A percentile compares a stretch with the other conserved stretches of the same genome.
Evolutionary conservation across 495 filamentous ascomycete genomes (phyloP).

Genomic region (Sphaerosporella brunnea): DNA sequence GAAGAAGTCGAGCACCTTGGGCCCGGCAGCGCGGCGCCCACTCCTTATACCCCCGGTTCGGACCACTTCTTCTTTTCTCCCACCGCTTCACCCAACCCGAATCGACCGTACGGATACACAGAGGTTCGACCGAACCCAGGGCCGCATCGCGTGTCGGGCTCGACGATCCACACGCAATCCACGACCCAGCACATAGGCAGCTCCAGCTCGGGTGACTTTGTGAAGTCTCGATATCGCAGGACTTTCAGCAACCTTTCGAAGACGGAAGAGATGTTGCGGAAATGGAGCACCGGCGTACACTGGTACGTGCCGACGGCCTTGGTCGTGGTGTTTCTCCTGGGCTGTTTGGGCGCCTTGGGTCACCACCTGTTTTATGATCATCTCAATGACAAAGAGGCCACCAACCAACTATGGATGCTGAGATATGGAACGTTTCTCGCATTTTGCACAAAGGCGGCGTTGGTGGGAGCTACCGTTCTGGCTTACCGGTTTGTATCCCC

Average conservation of each 20-base stretch:
- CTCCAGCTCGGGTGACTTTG: background rate
- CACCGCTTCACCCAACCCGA: background rate
- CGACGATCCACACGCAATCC: background rate
- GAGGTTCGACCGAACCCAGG: background rate
- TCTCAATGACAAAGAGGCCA: slow-evolving; percentile 26
- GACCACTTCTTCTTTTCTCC: background rate
- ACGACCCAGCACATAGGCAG: background rate
- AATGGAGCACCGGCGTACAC: slow-evolving; percentile 28
- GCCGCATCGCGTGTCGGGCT: background rate
- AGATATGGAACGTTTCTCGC: slow-evolving; percentile 29
- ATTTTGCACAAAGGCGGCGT: slow-evolving; percentile 28
- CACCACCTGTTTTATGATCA: slow-evolving; percentile 29
- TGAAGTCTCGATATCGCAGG: background rate
- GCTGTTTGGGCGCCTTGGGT: slow-evolving; percentile 25
- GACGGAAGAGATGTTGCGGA: slow-evolving; percentile 11
- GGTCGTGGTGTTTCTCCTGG: slow-evolving; percentile 24
- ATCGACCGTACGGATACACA: background rate
- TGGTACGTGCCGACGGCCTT: slow-evolving; percentile 28
- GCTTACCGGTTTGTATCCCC: slow-evolving; percentile 22
- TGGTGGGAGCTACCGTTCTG: slow-evolving; percentile 28
- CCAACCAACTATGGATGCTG: slow-evolving; percentile 27
- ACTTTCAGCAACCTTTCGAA: background rate
- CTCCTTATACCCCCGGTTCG: background rate
- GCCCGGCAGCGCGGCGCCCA: background rate
- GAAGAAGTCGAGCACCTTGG: background rate